Evolutionary conservation across 2,329 filamentous ascomycete species (phyloP).

Genomic region (Colletotrichum sp.): DNA sequence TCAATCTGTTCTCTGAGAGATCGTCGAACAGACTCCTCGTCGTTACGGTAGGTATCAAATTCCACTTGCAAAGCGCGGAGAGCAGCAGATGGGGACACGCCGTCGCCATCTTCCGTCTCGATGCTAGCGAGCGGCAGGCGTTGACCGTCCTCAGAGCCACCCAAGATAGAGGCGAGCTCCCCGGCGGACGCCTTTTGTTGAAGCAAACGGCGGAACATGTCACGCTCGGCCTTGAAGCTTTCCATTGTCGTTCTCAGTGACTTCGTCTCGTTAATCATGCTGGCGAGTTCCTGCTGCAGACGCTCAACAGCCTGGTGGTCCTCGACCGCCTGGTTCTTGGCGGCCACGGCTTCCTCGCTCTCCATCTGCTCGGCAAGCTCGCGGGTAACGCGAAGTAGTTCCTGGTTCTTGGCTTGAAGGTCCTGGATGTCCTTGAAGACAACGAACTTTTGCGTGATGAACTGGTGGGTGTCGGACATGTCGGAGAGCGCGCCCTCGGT

Average conservation of each 20-base stretch:
- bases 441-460: slow-evolving; percentile 89
- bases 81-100: slow-evolving; percentile 65
- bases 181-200: slow-evolving; percentile 69
- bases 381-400: slow-evolving; percentile 81
- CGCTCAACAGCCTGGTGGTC: slow-evolving; percentile 76
- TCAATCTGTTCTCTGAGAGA: slow-evolving; percentile 87
- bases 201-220: slow-evolving; percentile 96
- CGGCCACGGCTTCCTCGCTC: slow-evolving; percentile 80
- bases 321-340: slow-evolving; percentile 65
- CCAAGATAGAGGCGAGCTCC: slow-evolving; percentile 73
- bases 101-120: slow-evolving; percentile 58
- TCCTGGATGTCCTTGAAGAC: slow-evolving; percentile 87
- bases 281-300: slow-evolving; percentile 74
- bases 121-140: slow-evolving; percentile 63
- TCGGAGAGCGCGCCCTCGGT: slow-evolving; percentile 73
- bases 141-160: slow-evolving; percentile 66
- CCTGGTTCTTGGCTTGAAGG: slow-evolving; percentile 86
- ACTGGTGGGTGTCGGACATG: slow-evolving; percentile 82
- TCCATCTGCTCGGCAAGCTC: slow-evolving; percentile 90
- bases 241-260: slow-evolving; percentile 84
- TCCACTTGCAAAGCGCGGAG: slow-evolving; percentile 88
- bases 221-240: slow-evolving; percentile 92
- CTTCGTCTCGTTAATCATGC: slow-evolving; percentile 82
- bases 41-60: slow-evolving; percentile 88
- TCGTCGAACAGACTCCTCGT: slow-evolving; percentile 80